Conservation (phyloP, 495 filamentous ascomycete genomes). For the Rostrohypoxylon terebratum region DNA sequence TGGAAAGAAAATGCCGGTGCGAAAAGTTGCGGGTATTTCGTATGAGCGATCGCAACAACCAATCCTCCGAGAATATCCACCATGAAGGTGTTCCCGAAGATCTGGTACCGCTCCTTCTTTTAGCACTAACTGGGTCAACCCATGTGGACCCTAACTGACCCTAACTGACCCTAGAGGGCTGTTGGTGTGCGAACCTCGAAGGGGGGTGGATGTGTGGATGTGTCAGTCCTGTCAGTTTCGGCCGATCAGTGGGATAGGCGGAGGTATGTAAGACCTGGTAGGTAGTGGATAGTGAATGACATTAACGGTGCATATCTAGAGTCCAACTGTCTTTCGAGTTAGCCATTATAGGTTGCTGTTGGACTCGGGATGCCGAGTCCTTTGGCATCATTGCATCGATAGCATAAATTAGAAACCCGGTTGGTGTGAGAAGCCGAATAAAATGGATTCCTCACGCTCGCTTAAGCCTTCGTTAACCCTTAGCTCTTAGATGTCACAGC, state of each 20-base stretch:
- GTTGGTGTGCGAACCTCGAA: conserved; percentile 34
- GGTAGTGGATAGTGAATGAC: neutral
- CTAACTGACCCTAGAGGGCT: conserved; percentile 18
- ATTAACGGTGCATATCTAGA: conserved; percentile 16
- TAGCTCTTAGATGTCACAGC: conserved; percentile 15
- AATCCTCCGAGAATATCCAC: conserved; percentile 34
- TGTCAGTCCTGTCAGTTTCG: conserved; percentile 27
- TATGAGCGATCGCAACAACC: conserved; percentile 27
- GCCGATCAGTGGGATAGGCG: conserved; percentile 18
- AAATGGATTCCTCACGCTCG: conserved; percentile 8
- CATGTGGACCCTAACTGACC: conserved; percentile 36
- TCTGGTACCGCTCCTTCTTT: conserved; percentile 50
- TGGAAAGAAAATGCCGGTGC: conserved; percentile 22
- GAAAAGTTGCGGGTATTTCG: conserved; percentile 34
- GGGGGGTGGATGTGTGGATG: neutral
- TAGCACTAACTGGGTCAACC: conserved; percentile 43
- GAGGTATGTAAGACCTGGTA: too few relatives aligned
- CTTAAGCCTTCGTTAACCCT: neutral
- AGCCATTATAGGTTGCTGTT: conserved; percentile 4
- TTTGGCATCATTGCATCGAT: conserved; percentile 21
- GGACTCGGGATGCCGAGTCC: conserved; percentile 38
- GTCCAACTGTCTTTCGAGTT: neutral
- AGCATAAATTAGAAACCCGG: conserved; percentile 7
- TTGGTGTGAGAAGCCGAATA: conserved; percentile 8
- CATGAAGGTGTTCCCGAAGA: conserved; percentile 46